phyloP scores from a whole-genome alignment of 176 grass and related monocot genomes.

The Elymus sibiricus region DNA sequence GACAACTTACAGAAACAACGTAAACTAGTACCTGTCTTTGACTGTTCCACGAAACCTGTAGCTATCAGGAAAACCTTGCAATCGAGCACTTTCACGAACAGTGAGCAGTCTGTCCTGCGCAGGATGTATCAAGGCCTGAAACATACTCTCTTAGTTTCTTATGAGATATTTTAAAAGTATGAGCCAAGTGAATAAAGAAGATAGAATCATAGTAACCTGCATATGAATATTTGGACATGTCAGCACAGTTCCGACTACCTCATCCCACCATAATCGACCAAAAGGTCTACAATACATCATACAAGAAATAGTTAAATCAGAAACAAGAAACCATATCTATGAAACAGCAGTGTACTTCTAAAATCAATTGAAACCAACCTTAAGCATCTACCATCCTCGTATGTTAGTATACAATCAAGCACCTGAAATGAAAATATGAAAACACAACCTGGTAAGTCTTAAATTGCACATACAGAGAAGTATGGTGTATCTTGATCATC shows the following conservation, averaged over 20 bases:
- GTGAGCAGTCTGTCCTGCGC: conserved; percentile 79
- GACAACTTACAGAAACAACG: background rate
- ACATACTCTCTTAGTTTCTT: conserved; percentile 28
- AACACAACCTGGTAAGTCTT: background rate
- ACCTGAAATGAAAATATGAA: conserved; percentile 58
- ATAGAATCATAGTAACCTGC: conserved; percentile 48
- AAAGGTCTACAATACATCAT: conserved; percentile 58
- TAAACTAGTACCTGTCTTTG: conserved; percentile 62
- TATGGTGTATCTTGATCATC: conserved; percentile 16
- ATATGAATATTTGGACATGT: conserved; percentile 60
- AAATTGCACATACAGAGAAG: background rate
- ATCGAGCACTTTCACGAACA: conserved; percentile 81
- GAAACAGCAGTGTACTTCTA: conserved; percentile 1
- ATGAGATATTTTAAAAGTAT: conserved; percentile 19
- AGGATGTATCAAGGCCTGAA: conserved; percentile 84
- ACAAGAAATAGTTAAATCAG: conserved; percentile 12
- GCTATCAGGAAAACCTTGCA: conserved; percentile 92
- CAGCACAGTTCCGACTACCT: conserved; percentile 84
- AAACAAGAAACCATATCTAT: background rate
- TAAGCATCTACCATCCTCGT: conserved; percentile 66
- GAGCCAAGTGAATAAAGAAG: conserved; percentile 19
- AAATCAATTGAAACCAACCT: conserved; percentile 47
- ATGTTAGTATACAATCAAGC: conserved; percentile 62
- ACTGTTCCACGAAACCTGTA: conserved; percentile 82
- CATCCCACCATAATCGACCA: conserved; percentile 88